These are phyloP conservation scores for Pichia gijzeniarum DNA, from an alignment of 805 yeast species.

Conservation along the genomic window DNA sequence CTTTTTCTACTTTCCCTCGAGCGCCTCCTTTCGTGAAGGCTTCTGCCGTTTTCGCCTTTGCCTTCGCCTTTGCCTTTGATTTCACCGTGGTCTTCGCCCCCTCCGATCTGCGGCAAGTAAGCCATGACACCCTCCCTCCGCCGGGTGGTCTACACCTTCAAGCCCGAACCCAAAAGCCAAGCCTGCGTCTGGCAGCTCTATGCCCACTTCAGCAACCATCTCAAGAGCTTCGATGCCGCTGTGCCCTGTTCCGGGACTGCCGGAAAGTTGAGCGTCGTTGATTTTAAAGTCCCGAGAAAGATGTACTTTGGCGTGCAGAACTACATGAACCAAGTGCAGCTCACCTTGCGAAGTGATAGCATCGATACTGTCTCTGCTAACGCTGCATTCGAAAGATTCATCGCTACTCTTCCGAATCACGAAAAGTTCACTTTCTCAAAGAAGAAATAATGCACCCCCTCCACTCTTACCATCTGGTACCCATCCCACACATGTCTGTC, in stretches of 20 bases:
- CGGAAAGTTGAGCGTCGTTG: conserved; percentile 7
- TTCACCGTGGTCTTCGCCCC: no score
- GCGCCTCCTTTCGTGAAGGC: no score
- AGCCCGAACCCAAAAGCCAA: conserved; percentile 19
- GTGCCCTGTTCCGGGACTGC: not conserved
- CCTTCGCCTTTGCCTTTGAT: no score
- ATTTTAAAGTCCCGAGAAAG: conserved; percentile 17
- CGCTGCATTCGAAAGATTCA: not conserved
- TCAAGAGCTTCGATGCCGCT: not conserved
- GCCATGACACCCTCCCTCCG: not conserved
- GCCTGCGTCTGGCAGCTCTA: conserved; percentile 20
- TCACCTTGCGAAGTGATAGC: conserved; percentile 7
- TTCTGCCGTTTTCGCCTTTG: no score
- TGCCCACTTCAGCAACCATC: not conserved
- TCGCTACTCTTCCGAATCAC: not conserved
- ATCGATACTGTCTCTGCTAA: no score
- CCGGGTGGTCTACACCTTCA: conserved; percentile 8
- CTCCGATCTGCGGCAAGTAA: no score
- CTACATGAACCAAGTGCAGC: conserved; percentile 12
- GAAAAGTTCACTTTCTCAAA: not conserved
- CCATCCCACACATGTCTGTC: no score
- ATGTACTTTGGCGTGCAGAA: conserved; percentile 12
- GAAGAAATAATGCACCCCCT: not conserved
- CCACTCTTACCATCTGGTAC: not conserved
- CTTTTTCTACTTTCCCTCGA: no score